A percentile compares a stretch with the other conserved stretches of the same genome.
phyloP scores from a whole-genome alignment of 129 eudicot genomes.

The Oenanthe sinensis region DNA sequence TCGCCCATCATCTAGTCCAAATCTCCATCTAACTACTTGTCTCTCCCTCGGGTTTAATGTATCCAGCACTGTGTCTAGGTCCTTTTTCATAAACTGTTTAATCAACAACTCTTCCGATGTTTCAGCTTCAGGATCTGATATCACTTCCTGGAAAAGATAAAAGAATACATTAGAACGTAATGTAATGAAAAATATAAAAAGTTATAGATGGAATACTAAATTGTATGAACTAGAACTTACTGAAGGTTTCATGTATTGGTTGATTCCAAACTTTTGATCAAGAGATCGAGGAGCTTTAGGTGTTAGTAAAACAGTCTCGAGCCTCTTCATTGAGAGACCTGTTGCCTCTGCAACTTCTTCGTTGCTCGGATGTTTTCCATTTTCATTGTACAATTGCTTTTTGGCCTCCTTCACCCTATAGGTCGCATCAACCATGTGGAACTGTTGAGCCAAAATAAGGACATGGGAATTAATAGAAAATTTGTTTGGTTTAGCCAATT shows the following conservation, averaged over 20 bases:
- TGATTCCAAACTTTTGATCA: conserved; percentile 59
- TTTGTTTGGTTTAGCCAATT: neutral
- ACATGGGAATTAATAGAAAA: neutral
- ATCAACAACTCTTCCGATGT: conserved; percentile 56
- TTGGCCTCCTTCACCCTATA: conserved; percentile 73
- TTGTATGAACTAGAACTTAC: conserved; percentile 28
- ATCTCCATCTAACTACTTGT: conserved; percentile 65
- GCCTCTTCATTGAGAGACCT: conserved; percentile 74
- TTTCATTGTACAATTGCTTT: conserved; percentile 41
- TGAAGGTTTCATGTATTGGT: conserved; percentile 63
- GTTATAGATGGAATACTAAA: neutral
- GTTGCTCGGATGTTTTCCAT: conserved; percentile 57
- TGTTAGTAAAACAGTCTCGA: conserved; percentile 48
- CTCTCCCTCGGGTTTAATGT: conserved; percentile 55
- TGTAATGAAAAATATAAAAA: neutral
- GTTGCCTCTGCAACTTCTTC: conserved; percentile 74
- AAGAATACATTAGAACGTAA: neutral
- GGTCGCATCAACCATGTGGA: conserved; percentile 81
- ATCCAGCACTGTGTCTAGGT: conserved; percentile 57
- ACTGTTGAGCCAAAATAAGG: conserved; percentile 29
- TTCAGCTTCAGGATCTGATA: conserved; percentile 74
- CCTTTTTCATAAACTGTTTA: conserved; percentile 58
- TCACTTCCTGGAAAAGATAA: conserved; percentile 42
- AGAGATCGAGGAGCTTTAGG: conserved; percentile 88
- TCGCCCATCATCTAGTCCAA: conserved; percentile 65